Percentiles rank a stretch among this genome's conserved stretches.
Evolutionary conservation across 2,329 filamentous ascomycete species (phyloP).

Genomic region (Tothia fuscella): DNA sequence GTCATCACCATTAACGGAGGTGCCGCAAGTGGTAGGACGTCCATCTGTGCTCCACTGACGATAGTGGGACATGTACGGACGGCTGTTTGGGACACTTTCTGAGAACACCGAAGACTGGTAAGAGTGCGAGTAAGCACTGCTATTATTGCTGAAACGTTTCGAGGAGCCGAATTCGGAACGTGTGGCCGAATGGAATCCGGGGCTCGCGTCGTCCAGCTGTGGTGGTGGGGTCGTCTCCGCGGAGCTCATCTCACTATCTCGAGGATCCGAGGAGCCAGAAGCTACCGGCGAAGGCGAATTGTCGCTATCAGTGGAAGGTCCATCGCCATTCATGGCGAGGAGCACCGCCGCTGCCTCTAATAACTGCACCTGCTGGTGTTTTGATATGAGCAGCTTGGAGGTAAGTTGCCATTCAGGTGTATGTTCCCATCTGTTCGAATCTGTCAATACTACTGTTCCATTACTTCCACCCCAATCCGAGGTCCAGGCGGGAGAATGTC

Average conservation of each 20-base stretch:
- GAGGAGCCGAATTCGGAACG: background rate
- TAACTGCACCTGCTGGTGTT: conserved; percentile 97
- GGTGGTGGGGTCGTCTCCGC: conserved; percentile 88
- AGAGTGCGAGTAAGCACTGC: conserved; percentile 52
- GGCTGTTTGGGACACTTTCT: conserved; percentile 39
- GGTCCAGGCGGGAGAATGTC: conserved; percentile 19
- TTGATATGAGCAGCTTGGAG: conserved; percentile 95
- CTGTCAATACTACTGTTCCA: conserved; percentile 1
- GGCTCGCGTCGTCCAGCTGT: conserved; percentile 31
- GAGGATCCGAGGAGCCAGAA: conserved; percentile 65
- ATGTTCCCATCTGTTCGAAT: conserved; percentile 78
- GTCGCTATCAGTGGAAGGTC: conserved; percentile 56
- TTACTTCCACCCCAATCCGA: too few species aligned
- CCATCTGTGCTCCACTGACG: conserved; percentile 63
- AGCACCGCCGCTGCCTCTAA: conserved; percentile 95
- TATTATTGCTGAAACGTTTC: conserved; percentile 37
- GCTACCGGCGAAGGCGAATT: conserved; percentile 73
- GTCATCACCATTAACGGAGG: conserved; percentile 50
- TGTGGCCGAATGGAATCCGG: background rate
- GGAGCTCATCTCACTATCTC: conserved; percentile 67
- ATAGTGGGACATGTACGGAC: conserved; percentile 45
- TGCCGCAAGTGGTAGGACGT: conserved; percentile 61
- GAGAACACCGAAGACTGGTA: conserved; percentile 63
- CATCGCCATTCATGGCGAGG: conserved; percentile 70
- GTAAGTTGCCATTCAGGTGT: conserved; percentile 96